These are phyloP conservation scores for Penicillium mononematosum DNA, from an alignment of 495 filamentous ascomycete species.

Conservation along the genomic window DNA sequence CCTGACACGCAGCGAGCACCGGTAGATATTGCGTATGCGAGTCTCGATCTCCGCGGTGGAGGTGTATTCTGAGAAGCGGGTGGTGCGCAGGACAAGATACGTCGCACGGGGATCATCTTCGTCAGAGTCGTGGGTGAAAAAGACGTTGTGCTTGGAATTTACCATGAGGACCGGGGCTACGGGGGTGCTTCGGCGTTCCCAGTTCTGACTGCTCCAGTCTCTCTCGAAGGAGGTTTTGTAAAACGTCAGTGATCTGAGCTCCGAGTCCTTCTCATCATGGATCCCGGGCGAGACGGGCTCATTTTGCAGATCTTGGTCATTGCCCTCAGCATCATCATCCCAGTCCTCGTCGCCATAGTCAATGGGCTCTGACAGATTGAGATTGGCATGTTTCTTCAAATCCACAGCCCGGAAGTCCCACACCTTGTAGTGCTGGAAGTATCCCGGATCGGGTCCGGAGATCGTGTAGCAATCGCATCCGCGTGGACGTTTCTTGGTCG, in stretches of 20 bases:
- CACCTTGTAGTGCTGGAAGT: conserved; percentile 64
- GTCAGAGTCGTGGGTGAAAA: conserved; percentile 47
- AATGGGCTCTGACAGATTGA: conserved; percentile 23
- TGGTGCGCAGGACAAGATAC: conserved; percentile 62
- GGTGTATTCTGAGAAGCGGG: conserved; percentile 54
- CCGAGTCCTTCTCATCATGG: neutral
- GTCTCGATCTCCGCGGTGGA: conserved; percentile 66
- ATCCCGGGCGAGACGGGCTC: conserved; percentile 26
- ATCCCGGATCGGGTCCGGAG: conserved; percentile 42
- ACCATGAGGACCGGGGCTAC: conserved; percentile 51
- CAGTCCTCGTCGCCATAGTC: conserved; percentile 43
- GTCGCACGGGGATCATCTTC: conserved; percentile 34
- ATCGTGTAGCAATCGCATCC: conserved; percentile 44
- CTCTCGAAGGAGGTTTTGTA: conserved; percentile 39
- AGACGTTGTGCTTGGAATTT: conserved; percentile 66
- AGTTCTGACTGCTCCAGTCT: conserved; percentile 60
- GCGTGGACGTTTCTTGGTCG: conserved; percentile 11
- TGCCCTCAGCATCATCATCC: conserved; percentile 13
- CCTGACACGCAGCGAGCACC: conserved; percentile 61
- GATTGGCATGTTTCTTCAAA: conserved; percentile 16
- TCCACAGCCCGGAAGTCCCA: conserved; percentile 61
- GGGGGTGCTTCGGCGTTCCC: conserved; percentile 51
- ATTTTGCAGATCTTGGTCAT: conserved; percentile 30
- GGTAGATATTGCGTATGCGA: conserved; percentile 51
- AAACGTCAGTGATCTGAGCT: conserved; percentile 26